Conservation (phyloP, 768 basidiomycete genomes). For the Trametes cingulata region DNA sequence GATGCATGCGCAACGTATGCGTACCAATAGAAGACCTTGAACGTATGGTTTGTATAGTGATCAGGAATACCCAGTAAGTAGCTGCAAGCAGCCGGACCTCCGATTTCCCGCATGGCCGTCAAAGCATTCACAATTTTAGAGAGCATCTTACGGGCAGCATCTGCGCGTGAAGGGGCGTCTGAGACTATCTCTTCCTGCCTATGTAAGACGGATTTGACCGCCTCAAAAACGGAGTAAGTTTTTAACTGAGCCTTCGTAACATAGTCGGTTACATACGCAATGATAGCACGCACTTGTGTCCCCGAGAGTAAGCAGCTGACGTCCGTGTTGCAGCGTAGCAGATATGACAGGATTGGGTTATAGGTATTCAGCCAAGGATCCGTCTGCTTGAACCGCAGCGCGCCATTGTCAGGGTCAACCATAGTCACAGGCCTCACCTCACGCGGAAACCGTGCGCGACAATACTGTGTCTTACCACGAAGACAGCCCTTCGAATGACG, state of each 20-base stretch:
- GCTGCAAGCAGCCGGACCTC: no score
- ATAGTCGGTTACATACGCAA: constrained; percentile 44
- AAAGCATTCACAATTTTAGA: constrained; percentile 41
- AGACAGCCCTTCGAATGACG: constrained; percentile 27
- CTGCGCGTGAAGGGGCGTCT: not conserved
- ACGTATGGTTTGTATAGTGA: no score
- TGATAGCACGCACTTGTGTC: constrained; percentile 40
- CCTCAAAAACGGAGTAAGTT: constrained; percentile 40
- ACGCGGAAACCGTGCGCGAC: constrained; percentile 39
- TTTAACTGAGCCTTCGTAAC: constrained; percentile 43
- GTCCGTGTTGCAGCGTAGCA: constrained; percentile 42
- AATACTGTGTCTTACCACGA: constrained; percentile 32
- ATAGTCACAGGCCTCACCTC: constrained; percentile 24
- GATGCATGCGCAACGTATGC: no score
- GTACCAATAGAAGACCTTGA: no score
- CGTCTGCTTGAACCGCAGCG: constrained; percentile 30
- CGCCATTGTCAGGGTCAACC: constrained; percentile 35
- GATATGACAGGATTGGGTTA: constrained; percentile 33
- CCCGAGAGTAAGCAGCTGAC: no score
- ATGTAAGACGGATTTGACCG: constrained; percentile 28
- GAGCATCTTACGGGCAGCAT: constrained; percentile 35
- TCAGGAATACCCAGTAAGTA: no score
- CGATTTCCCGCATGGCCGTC: no score
- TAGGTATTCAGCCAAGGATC: constrained; percentile 42
- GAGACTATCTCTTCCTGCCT: constrained; percentile 26